Conservation (phyloP, 169 alveolate genomes). For the Cystoisospora suis region DNA sequence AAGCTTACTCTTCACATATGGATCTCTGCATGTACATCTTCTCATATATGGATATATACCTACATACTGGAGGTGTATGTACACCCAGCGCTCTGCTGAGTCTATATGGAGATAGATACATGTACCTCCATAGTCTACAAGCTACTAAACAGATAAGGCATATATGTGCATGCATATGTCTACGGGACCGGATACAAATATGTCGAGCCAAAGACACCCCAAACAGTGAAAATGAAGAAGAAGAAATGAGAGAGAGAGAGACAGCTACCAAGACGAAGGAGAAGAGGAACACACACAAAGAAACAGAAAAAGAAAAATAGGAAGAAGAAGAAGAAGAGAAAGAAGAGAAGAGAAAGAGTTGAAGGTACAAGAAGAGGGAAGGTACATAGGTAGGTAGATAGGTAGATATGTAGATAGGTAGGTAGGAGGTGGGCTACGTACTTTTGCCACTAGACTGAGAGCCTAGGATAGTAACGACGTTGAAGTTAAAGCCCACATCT, state of each 20-base stretch:
- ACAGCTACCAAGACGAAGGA: not conserved
- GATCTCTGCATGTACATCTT: not conserved
- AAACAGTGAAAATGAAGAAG: not conserved
- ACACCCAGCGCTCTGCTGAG: not conserved
- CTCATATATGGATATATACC: not conserved
- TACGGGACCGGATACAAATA: not conserved
- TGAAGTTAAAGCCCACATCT: slow-evolving; percentile 72
- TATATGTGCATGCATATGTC: not conserved
- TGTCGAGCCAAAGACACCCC: no score
- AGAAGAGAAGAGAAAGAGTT: not conserved
- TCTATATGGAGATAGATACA: not conserved
- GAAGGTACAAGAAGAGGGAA: not conserved
- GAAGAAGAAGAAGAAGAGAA: not conserved
- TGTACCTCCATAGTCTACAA: not conserved
- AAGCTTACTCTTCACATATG: no score
- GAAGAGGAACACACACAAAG: not conserved
- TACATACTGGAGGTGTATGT: not conserved
- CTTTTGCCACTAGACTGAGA: slow-evolving; percentile 93
- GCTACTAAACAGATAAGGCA: no score
- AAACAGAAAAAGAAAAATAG: not conserved
- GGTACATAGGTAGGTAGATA: not conserved
- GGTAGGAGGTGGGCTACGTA: slow-evolving; percentile 1
- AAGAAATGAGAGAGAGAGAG: not conserved
- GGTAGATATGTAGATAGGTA: not conserved
- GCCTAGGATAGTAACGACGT: slow-evolving; percentile 88